Conservation (phyloP, 1,284 basidiomycete species). For the Ganoderma lingzhi region DNA sequence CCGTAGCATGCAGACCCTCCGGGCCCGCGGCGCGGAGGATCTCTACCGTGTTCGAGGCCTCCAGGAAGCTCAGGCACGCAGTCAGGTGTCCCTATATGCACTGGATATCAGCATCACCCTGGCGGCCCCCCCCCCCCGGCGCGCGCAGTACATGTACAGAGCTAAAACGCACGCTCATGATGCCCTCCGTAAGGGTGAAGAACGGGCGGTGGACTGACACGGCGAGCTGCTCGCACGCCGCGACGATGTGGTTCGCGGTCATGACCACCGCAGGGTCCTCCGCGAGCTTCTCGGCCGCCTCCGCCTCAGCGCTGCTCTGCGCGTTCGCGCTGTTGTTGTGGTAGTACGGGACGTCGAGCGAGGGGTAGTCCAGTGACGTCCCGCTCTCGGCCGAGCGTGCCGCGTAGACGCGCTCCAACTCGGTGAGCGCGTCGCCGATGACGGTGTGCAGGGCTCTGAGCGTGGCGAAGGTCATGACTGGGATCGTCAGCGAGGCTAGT, state of each 20-base stretch:
- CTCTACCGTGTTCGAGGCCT: slow-evolving; percentile 71
- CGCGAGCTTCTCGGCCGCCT: slow-evolving; percentile 26
- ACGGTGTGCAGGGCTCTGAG: slow-evolving; percentile 70
- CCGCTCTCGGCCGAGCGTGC: slow-evolving; percentile 53
- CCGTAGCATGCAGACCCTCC: slow-evolving; percentile 61
- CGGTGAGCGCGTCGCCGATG: slow-evolving; percentile 70
- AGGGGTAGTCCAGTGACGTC: slow-evolving; percentile 65
- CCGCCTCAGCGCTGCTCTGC: slow-evolving; percentile 18
- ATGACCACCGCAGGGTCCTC: slow-evolving; percentile 55
- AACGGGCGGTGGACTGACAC: slow-evolving; percentile 72
- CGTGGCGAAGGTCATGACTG: slow-evolving; percentile 61
- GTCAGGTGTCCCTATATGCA: slow-evolving; percentile 67
- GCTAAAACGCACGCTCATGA: slow-evolving; percentile 61
- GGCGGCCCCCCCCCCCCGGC: neutral
- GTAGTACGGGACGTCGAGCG: slow-evolving; percentile 58
- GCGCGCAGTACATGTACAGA: neutral
- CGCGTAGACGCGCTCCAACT: slow-evolving; percentile 68
- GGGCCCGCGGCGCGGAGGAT: slow-evolving; percentile 67
- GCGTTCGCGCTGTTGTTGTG: slow-evolving; percentile 46
- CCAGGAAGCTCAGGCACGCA: slow-evolving; percentile 69
- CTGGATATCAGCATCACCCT: neutral
- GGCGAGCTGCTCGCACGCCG: slow-evolving; percentile 70
- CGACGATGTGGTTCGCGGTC: slow-evolving; percentile 68
- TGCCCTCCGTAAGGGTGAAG: slow-evolving; percentile 68
- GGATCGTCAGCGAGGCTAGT: neutral